phyloP scores from a whole-genome alignment of 164 flowering plant genomes.

The Berberis thunbergii region DNA sequence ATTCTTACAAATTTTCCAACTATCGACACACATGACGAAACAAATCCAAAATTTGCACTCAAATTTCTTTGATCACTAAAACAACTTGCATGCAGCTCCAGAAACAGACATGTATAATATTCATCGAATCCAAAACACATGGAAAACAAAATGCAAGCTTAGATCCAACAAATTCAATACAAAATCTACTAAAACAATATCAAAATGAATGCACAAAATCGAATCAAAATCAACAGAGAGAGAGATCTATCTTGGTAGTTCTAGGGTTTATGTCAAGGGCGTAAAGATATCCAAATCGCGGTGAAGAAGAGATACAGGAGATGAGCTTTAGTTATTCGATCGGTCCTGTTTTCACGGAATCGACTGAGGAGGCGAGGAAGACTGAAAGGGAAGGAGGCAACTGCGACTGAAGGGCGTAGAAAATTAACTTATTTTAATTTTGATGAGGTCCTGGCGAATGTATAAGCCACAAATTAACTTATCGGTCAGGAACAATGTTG shows the following conservation, averaged over 20 bases:
- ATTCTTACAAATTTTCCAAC: too few relatives aligned
- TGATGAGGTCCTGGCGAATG: too few relatives aligned
- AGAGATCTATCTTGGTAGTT: not conserved
- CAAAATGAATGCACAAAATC: not conserved
- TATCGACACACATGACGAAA: too few relatives aligned
- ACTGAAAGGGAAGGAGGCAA: too few relatives aligned
- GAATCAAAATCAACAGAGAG: not conserved
- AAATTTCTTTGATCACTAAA: too few relatives aligned
- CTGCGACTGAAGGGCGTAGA: too few relatives aligned
- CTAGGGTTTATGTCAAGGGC: not conserved
- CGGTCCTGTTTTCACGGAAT: slow-evolving; percentile 1
- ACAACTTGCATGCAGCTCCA: not conserved
- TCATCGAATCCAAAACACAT: not conserved
- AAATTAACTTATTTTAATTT: too few relatives aligned
- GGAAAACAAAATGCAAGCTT: not conserved
- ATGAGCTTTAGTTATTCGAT: not conserved
- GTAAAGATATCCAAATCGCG: not conserved
- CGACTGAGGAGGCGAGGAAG: not conserved
- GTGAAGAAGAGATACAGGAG: not conserved
- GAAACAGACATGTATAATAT: not conserved
- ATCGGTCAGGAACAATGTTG: too few relatives aligned
- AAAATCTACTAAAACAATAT: not conserved
- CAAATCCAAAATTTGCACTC: too few relatives aligned
- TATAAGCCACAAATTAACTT: too few relatives aligned
- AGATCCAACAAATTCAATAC: slow-evolving; percentile 1